Evolutionary conservation across 805 yeast genomes (phyloP).

Genomic region (Yarrowia keelungensis): DNA sequence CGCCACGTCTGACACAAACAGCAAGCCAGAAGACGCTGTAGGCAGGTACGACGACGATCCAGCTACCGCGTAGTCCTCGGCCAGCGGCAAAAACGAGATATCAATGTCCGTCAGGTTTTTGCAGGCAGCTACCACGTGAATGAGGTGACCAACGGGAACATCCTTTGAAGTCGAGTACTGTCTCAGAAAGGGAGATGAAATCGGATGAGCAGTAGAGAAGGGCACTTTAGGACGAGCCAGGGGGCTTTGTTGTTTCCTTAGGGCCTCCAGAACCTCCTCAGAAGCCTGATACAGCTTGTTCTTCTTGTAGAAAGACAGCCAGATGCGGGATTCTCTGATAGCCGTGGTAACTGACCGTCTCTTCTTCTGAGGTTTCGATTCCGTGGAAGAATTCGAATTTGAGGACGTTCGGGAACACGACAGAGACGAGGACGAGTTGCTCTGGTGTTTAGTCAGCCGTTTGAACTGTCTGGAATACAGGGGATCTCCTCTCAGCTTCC

Average conservation of each 20-base stretch:
- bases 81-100: slow-evolving; percentile 66
- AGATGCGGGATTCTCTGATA: slow-evolving; percentile 1
- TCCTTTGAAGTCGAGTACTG: slow-evolving; percentile 75
- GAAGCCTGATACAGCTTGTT: slow-evolving; percentile 23
- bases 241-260: not conserved
- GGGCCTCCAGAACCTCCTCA: not conserved
- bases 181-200: slow-evolving; percentile 56
- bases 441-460: slow-evolving; percentile 4
- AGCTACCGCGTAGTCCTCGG: slow-evolving; percentile 64
- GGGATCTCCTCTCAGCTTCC: slow-evolving; percentile 81
- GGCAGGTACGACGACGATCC: slow-evolving; percentile 27
- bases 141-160: slow-evolving; percentile 75
- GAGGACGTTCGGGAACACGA: slow-evolving; percentile 12
- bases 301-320: slow-evolving; percentile 20
- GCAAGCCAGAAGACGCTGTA: slow-evolving; percentile 38
- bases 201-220: slow-evolving; percentile 41
- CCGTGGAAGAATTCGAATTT: not conserved
- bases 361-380: slow-evolving; percentile 1
- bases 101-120: slow-evolving; percentile 63
- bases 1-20: slow-evolving; percentile 52
- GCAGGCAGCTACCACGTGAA: slow-evolving; percentile 74
- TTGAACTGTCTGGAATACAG: slow-evolving; percentile 54
- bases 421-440: not conserved
- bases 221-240: slow-evolving; percentile 6
- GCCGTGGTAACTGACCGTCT: not conserved